A percentile compares a stretch with the other conserved stretches of the same genome.
Conservation (phyloP, 495 filamentous ascomycete genomes). For the Physcia stellaris region DNA sequence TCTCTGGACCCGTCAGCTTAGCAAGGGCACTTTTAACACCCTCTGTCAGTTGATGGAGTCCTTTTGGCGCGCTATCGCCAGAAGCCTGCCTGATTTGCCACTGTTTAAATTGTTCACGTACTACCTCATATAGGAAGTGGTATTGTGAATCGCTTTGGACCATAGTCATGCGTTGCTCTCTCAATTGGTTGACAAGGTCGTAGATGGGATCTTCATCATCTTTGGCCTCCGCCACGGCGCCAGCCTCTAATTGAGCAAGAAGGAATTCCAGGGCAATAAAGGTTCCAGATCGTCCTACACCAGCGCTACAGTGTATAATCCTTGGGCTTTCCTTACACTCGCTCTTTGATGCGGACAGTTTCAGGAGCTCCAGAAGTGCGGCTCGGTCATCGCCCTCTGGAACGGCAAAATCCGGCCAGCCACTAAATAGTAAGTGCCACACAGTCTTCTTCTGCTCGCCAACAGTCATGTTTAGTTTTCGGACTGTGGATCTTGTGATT, state of each 20-base stretch:
- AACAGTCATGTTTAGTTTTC: slow-evolving; percentile 39
- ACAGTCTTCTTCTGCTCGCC: slow-evolving; percentile 54
- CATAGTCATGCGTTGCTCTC: slow-evolving; percentile 90
- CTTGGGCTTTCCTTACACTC: slow-evolving; percentile 53
- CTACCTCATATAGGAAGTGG: slow-evolving; percentile 76
- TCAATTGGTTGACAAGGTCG: slow-evolving; percentile 64
- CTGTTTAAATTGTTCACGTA: slow-evolving; percentile 51
- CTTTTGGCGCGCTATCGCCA: too few species aligned
- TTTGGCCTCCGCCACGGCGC: slow-evolving; percentile 41
- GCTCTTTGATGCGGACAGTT: slow-evolving; percentile 59
- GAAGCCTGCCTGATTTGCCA: slow-evolving; percentile 8
- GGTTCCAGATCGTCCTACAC: slow-evolving; percentile 85
- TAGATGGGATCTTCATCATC: slow-evolving; percentile 45
- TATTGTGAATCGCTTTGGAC: slow-evolving; percentile 84
- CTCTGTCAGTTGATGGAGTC: too few species aligned
- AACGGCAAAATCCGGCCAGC: slow-evolving; percentile 89
- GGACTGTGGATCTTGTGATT: slow-evolving; percentile 38
- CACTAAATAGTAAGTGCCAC: slow-evolving; percentile 82
- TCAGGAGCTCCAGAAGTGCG: slow-evolving; percentile 67
- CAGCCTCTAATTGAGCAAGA: slow-evolving; percentile 65
- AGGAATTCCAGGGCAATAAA: slow-evolving; percentile 93
- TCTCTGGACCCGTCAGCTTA: too few species aligned
- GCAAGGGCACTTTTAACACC: too few species aligned
- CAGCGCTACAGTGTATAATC: slow-evolving; percentile 86
- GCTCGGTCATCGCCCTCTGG: slow-evolving; percentile 67